Conservation (phyloP, 2,329 filamentous ascomycete genomes). For the Lasiodiplodia hormozganensis region DNA sequence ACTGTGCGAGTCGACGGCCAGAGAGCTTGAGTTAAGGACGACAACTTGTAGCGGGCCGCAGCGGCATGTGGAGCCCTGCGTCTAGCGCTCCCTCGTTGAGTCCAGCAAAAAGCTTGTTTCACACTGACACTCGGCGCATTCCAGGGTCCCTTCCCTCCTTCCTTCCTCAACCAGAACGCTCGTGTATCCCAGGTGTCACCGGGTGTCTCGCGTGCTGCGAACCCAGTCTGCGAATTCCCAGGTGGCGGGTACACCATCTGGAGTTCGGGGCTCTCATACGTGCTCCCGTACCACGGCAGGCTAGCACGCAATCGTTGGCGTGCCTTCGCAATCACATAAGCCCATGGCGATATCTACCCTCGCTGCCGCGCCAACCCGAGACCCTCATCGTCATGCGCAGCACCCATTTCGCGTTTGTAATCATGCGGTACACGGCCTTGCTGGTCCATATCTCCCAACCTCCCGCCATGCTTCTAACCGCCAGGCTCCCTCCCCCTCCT, state of each 20-base stretch:
- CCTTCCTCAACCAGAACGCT: background rate
- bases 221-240: background rate
- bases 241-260: background rate
- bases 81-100: background rate
- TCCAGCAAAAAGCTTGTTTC: conserved; percentile 5
- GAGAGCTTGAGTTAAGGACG: no score
- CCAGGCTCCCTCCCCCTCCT: background rate
- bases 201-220: no score
- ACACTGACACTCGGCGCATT: background rate
- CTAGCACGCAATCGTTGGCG: conserved; percentile 22
- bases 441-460: background rate
- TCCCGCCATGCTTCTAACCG: background rate
- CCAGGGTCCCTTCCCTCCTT: background rate
- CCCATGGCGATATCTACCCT: conserved; percentile 22
- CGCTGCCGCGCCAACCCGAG: conserved; percentile 17
- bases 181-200: no score
- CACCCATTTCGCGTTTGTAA: conserved; percentile 13
- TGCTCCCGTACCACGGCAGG: background rate
- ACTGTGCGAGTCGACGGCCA: no score
- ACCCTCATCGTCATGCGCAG: conserved; percentile 16
- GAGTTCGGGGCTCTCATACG: background rate
- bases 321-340: conserved; percentile 25
- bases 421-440: background rate
- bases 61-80: background rate
- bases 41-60: background rate